These are phyloP conservation scores for Terana coerulea DNA, from an alignment of 768 basidiomycete genomes.

Conservation along the genomic window DNA sequence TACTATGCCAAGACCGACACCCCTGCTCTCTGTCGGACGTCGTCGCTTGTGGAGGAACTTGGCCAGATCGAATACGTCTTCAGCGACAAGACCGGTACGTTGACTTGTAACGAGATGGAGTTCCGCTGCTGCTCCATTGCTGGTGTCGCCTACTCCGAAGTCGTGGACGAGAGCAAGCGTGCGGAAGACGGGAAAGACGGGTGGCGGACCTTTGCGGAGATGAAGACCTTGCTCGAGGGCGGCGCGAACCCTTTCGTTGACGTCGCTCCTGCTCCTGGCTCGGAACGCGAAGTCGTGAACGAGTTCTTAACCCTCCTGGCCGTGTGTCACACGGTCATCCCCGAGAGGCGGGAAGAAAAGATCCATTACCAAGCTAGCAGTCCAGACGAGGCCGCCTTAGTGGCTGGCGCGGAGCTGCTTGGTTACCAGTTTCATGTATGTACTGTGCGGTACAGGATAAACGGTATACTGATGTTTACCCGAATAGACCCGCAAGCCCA, in stretches of 20 bases:
- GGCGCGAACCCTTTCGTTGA: constrained; percentile 54
- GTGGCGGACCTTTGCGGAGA: constrained; percentile 79
- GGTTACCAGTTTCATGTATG: constrained; percentile 93
- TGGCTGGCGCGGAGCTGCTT: constrained; percentile 87
- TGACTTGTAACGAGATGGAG: constrained; percentile 98
- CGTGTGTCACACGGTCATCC: constrained; percentile 98
- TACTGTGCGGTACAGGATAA: constrained; percentile 14
- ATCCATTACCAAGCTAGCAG: constrained; percentile 93
- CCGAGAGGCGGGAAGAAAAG: constrained; percentile 86
- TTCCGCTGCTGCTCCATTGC: constrained; percentile 88
- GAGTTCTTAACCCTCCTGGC: constrained; percentile 52
- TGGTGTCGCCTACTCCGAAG: constrained; percentile 85
- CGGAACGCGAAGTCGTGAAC: constrained; percentile 33
- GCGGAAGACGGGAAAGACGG: constrained; percentile 54
- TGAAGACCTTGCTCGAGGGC: constrained; percentile 53
- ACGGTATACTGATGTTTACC: constrained; percentile 25
- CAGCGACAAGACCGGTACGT: constrained; percentile 91
- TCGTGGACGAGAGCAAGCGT: constrained; percentile 81
- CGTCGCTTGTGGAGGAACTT: constrained; percentile 95
- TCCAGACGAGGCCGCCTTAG: constrained; percentile 96
- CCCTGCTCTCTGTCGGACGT: constrained; percentile 95
- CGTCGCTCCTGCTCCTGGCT: constrained; percentile 21
- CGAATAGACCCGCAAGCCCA: constrained; percentile 93
- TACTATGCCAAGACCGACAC: constrained; percentile 95
- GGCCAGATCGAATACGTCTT: constrained; percentile 98